Percentiles rank a stretch among this genome's conserved stretches.
phyloP scores from a whole-genome alignment of 2,329 filamentous ascomycete genomes.

The Diaporthe aspalathi region DNA sequence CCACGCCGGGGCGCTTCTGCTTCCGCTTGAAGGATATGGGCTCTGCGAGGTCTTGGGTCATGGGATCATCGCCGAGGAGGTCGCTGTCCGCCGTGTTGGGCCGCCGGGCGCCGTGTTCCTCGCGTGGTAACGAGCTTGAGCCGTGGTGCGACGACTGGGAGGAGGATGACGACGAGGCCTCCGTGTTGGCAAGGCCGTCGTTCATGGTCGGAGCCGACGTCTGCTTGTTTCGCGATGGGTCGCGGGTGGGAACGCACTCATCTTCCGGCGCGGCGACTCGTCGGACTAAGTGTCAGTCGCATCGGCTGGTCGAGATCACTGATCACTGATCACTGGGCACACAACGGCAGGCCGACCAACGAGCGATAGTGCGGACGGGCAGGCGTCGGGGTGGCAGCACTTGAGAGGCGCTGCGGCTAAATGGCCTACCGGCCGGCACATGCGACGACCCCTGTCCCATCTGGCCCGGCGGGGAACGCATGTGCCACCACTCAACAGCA shows the following conservation, averaged over 20 bases:
- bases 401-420: constrained; percentile 4
- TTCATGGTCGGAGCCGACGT: constrained; percentile 40
- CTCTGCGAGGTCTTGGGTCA: constrained; percentile 61
- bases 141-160: constrained; percentile 46
- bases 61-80: constrained; percentile 67
- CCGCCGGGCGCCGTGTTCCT: constrained; percentile 60
- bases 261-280: constrained; percentile 32
- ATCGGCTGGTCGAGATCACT: constrained; percentile 6
- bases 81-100: constrained; percentile 47
- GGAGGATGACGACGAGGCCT: constrained; percentile 49
- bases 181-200: constrained; percentile 35
- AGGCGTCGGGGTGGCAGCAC: neutral
- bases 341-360: neutral
- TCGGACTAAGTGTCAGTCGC: constrained; percentile 10
- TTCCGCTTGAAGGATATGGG: constrained; percentile 79
- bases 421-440: constrained; percentile 6
- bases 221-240: constrained; percentile 27
- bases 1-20: constrained; percentile 60
- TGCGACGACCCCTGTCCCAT: constrained; percentile 2
- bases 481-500: too few species aligned
- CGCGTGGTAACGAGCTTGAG: constrained; percentile 49
- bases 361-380: neutral
- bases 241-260: constrained; percentile 31
- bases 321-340: neutral
- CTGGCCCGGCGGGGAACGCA: neutral